These are phyloP conservation scores for Cyphellophora europaea DNA, from an alignment of 2,329 filamentous ascomycete species.

Conservation along the genomic window DNA sequence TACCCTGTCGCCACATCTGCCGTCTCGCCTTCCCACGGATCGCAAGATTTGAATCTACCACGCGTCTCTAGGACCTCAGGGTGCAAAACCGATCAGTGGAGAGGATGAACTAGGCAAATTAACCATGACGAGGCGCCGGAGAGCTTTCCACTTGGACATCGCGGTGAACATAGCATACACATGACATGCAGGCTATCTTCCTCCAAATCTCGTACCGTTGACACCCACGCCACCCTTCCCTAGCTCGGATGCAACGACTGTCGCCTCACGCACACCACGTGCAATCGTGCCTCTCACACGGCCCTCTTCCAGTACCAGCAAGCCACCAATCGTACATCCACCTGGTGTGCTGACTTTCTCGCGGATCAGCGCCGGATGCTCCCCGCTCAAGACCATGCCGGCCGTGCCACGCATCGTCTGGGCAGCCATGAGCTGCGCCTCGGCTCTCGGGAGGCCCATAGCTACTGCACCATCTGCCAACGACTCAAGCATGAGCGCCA, in stretches of 20 bases:
- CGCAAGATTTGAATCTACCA: no score
- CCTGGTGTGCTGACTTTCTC: slow-evolving; percentile 55
- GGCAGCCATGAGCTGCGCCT: slow-evolving; percentile 53
- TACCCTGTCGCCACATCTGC: no score
- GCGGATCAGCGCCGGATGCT: slow-evolving; percentile 50
- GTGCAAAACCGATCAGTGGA: no score
- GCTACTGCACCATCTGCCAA: slow-evolving; percentile 54
- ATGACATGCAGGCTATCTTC: no score
- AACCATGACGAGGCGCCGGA: no score
- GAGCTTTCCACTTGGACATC: no score
- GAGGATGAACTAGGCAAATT: no score
- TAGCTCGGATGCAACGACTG: slow-evolving; percentile 47
- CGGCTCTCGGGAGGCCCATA: slow-evolving; percentile 50
- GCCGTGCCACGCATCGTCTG: slow-evolving; percentile 54
- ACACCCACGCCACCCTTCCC: slow-evolving; percentile 25
- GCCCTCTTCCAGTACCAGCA: slow-evolving; percentile 65
- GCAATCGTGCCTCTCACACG: slow-evolving; percentile 62
- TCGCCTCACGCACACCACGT: slow-evolving; percentile 53
- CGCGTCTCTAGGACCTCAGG: no score
- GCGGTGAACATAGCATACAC: no score
- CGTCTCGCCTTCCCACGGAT: no score
- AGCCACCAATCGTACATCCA: slow-evolving; percentile 53
- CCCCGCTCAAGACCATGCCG: slow-evolving; percentile 46
- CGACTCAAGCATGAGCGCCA: slow-evolving; percentile 49
- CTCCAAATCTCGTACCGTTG: slow-evolving; percentile 18